Evolutionary conservation across 2,329 filamentous ascomycete species (phyloP).

Genomic region (Colletotrichum sp.): DNA sequence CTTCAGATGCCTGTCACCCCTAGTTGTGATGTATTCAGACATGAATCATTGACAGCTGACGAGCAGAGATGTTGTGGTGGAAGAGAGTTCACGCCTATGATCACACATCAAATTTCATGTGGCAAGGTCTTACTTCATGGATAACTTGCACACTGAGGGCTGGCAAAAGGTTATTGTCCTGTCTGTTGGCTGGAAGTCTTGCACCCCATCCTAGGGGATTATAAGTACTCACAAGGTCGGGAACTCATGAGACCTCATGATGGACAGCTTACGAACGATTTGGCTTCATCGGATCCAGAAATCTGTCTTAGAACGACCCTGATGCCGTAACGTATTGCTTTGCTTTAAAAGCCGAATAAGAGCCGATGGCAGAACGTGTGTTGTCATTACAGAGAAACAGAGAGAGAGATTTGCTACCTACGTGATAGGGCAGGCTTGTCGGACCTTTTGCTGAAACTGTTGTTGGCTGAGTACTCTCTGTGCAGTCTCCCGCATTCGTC

Average conservation of each 20-base stretch:
- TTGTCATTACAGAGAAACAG: not conserved
- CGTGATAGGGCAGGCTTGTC: not conserved
- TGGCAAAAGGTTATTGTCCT: too few relatives aligned
- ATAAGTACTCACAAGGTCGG: not conserved
- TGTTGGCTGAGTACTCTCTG: not conserved
- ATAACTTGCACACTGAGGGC: not conserved
- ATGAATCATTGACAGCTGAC: too few relatives aligned
- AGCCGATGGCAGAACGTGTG: not conserved
- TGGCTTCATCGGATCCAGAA: not conserved
- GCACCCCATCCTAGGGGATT: not conserved
- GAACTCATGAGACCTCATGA: not conserved
- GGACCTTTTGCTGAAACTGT: accelerated
- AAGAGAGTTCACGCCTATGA: too few relatives aligned
- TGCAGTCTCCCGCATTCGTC: not conserved
- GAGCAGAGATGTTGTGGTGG: not conserved
- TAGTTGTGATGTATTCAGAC: not conserved
- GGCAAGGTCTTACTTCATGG: not conserved
- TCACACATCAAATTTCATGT: not conserved
- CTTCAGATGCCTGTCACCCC: too few relatives aligned
- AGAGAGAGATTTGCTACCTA: not conserved
- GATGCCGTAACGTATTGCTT: too few relatives aligned
- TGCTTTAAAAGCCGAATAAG: too few relatives aligned
- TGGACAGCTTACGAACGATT: not conserved
- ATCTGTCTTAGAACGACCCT: too few relatives aligned
- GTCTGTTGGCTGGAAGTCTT: not conserved